These are phyloP conservation scores for Casaregolazyma suthepensis DNA, from an alignment of 1,139 yeast species.

Conservation along the genomic window DNA sequence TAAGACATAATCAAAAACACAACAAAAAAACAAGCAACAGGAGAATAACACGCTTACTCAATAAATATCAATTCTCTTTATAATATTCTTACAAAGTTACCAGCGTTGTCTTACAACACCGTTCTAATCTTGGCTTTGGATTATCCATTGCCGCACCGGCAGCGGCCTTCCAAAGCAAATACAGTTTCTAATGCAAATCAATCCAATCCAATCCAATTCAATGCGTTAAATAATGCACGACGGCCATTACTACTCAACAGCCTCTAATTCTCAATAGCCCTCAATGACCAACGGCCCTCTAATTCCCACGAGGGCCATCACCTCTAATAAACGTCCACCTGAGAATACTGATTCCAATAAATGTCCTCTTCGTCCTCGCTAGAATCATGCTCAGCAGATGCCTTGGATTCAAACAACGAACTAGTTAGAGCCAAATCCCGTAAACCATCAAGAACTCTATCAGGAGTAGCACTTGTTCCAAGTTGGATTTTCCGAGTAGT, in stretches of 20 bases:
- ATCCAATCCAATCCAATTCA: background rate
- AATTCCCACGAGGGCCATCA: background rate
- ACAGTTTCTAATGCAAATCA: background rate
- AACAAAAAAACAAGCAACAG: background rate
- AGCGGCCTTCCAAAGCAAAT: background rate
- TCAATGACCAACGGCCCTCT: too few relatives aligned
- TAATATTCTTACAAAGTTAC: background rate
- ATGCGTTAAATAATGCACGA: background rate
- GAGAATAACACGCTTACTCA: background rate
- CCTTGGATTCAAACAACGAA: background rate
- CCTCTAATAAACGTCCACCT: slow-evolving; percentile 8
- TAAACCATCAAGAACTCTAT: background rate
- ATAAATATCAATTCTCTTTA: background rate
- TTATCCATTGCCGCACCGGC: background rate
- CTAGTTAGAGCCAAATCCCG: background rate
- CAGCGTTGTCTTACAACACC: background rate
- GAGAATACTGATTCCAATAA: slow-evolving; percentile 10
- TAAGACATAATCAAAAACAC: too few relatives aligned
- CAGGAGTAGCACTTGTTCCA: background rate
- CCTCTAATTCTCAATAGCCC: too few relatives aligned
- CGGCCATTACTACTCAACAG: too few relatives aligned
- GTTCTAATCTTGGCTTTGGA: background rate
- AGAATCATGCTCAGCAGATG: slow-evolving; percentile 4
- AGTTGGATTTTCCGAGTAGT: background rate
- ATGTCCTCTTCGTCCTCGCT: slow-evolving; percentile 8